Conservation (phyloP, 495 filamentous ascomycete species). For the Aspergillus conjunctus region DNA sequence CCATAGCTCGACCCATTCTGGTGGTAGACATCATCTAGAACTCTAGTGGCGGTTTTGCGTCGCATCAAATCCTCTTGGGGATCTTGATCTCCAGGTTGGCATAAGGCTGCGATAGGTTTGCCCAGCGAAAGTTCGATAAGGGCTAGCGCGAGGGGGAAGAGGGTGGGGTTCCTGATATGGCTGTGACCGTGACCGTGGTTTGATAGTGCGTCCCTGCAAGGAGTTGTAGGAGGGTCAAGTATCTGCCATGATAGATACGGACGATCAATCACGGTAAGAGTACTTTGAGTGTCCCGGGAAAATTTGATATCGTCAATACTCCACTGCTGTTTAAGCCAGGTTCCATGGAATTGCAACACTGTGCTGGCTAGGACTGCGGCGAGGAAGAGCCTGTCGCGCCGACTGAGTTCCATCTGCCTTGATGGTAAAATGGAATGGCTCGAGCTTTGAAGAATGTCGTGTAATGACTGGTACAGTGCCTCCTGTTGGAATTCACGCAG, state of each 20-base stretch:
- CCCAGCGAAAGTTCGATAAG: conserved; percentile 41
- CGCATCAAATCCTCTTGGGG: conserved; percentile 15
- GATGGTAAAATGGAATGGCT: neutral
- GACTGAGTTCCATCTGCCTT: conserved; percentile 18
- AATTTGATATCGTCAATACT: conserved; percentile 26
- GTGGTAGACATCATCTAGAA: conserved; percentile 27
- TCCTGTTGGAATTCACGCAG: neutral
- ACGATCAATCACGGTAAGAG: neutral
- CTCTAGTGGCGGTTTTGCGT: conserved; percentile 27
- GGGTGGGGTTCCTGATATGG: conserved; percentile 28
- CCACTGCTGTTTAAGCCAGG: conserved; percentile 35
- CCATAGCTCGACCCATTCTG: conserved; percentile 33
- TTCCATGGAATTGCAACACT: conserved; percentile 35
- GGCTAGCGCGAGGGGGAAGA: conserved; percentile 34
- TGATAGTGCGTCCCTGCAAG: neutral
- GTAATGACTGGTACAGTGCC: neutral
- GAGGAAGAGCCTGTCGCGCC: conserved; percentile 30
- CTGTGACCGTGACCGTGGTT: neutral
- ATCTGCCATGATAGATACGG: neutral
- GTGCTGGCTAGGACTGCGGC: conserved; percentile 36
- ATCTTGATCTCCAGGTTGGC: conserved; percentile 24
- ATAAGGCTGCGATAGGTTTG: conserved; percentile 22
- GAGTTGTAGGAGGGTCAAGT: neutral
- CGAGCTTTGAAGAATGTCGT: neutral
- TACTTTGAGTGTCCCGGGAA: neutral